phyloP scores from a whole-genome alignment of 306 rosid genomes.

The Leucaena leucocephala region DNA sequence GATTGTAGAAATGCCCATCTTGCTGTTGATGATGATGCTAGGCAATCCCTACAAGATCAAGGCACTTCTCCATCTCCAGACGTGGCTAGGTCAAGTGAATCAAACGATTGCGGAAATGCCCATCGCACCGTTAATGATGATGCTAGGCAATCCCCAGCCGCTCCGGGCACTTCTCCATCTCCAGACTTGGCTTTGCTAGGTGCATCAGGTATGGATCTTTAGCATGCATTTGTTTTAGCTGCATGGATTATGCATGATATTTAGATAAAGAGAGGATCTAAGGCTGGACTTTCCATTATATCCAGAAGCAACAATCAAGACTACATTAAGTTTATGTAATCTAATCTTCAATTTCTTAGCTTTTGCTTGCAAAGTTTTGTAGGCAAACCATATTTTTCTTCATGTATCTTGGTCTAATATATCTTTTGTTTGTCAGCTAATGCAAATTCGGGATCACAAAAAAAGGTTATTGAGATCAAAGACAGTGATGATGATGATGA shows the following conservation, averaged over 20 bases:
- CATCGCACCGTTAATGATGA: neutral
- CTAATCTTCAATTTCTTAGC: constrained; percentile 5
- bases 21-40: neutral
- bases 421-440: constrained; percentile 22
- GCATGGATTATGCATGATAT: neutral
- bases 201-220: neutral
- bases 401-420: constrained; percentile 12
- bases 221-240: neutral
- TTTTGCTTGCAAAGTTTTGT: neutral
- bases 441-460: neutral
- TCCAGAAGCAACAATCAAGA: neutral
- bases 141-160: neutral
- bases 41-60: neutral
- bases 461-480: neutral
- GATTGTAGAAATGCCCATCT: neutral
- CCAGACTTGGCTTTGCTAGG: neutral
- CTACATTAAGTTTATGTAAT: constrained; percentile 15
- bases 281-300: neutral
- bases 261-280: neutral
- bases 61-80: neutral
- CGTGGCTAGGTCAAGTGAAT: no score
- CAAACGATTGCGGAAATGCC: neutral
- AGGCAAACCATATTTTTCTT: neutral
- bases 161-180: neutral
- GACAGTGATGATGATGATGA: constrained; percentile 24